phyloP scores from a whole-genome alignment of 2,329 filamentous ascomycete species.

The Verticillium nubilum region DNA sequence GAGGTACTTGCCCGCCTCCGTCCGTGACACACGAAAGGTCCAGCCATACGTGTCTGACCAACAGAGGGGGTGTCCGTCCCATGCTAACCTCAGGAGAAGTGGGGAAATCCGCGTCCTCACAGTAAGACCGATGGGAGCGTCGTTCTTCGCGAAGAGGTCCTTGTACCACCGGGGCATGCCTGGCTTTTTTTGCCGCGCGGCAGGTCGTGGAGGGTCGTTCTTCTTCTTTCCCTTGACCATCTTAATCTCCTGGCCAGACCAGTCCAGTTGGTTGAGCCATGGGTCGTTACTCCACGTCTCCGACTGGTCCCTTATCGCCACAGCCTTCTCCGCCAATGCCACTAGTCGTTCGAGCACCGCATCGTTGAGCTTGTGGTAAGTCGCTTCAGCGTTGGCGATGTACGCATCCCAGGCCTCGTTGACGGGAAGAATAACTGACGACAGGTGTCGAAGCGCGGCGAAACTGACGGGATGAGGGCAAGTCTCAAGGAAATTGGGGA shows the following conservation, averaged over 20 bases:
- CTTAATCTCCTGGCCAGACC: constrained; percentile 86
- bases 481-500: constrained; percentile 80
- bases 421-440: constrained; percentile 86
- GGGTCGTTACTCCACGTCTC: constrained; percentile 73
- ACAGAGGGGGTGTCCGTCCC: constrained; percentile 83
- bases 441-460: constrained; percentile 86
- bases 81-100: constrained; percentile 74
- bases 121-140: constrained; percentile 67
- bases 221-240: constrained; percentile 93
- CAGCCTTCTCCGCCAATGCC: constrained; percentile 68
- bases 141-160: constrained; percentile 69
- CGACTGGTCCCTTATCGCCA: constrained; percentile 65
- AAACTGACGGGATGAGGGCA: constrained; percentile 98
- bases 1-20: constrained; percentile 59
- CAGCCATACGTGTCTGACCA: constrained; percentile 94
- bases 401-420: constrained; percentile 86
- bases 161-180: constrained; percentile 97
- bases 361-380: constrained; percentile 69
- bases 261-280: constrained; percentile 91
- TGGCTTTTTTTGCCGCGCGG: constrained; percentile 82
- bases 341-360: constrained; percentile 74
- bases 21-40: constrained; percentile 73
- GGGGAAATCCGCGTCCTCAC: constrained; percentile 87
- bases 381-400: constrained; percentile 75
- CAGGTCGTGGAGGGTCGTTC: constrained; percentile 68